Percentiles rank a stretch among this genome's conserved stretches.
phyloP scores from a whole-genome alignment of 2,329 filamentous ascomycete species.

The Sordariomycetes sp. region DNA sequence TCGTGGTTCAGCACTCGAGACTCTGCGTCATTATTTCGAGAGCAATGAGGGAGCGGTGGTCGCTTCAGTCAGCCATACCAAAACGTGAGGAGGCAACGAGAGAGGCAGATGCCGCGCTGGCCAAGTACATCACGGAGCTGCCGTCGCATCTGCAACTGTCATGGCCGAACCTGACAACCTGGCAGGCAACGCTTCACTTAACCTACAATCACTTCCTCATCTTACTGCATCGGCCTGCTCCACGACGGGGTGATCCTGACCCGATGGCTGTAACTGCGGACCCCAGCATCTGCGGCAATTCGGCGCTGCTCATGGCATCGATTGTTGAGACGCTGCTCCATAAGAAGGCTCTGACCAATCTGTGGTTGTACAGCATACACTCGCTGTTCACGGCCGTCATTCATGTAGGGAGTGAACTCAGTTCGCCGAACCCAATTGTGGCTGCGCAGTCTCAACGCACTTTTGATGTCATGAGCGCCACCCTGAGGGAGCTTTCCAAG shows the following conservation, averaged over 20 bases:
- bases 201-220: conserved; percentile 24
- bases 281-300: conserved; percentile 19
- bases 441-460: conserved; percentile 17
- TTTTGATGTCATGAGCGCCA: conserved; percentile 17
- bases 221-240: conserved; percentile 21
- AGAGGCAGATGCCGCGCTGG: conserved; percentile 19
- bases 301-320: conserved; percentile 15
- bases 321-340: conserved; percentile 18
- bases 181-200: conserved; percentile 22
- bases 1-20: conserved; percentile 37
- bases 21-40: conserved; percentile 40
- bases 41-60: conserved; percentile 12
- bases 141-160: conserved; percentile 16
- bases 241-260: conserved; percentile 2
- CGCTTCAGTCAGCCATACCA: conserved; percentile 7
- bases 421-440: conserved; percentile 18
- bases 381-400: conserved; percentile 20
- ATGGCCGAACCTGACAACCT: conserved; percentile 11
- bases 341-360: conserved; percentile 10
- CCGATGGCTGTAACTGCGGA: conserved; percentile 10
- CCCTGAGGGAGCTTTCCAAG: conserved; percentile 14
- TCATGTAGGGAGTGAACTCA: conserved; percentile 15
- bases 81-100: conserved; percentile 16
- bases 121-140: conserved; percentile 16
- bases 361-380: conserved; percentile 19